Base-by-base conservation (phyloP, 2,329 filamentous ascomycete genomes). In the Claviceps pazoutovae region DNA sequence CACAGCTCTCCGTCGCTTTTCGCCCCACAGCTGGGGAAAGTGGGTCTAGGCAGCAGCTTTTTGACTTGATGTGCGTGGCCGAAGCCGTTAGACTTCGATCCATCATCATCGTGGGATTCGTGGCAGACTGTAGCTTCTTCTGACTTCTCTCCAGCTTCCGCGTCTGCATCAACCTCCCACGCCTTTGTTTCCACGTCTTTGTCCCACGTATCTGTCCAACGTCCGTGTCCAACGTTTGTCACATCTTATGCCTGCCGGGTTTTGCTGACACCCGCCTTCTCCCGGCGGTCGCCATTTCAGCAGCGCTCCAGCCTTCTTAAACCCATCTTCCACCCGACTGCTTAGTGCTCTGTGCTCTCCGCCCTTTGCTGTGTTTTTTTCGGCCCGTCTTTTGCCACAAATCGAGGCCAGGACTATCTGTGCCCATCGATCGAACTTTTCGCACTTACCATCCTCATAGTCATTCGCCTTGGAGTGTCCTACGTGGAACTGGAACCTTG, bases 31-130 rank as follows among this genome's bases (percentile, higher is more conserved):
- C 50, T 54, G 43, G 19, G 55, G 17, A 3, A 37, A 23, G 44
- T 34, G 43, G 19, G 8, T 56, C 53, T 47, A 59, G 58, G 58
- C 58, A 60, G 58, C 58, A 58, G 55, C 56, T 53, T 45, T 41
- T 17, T n/a, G n/a, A 17, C 16, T 41, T 34, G 30, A 34, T 3
- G 30, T 34, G 30, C 30, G 30, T 34, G 30, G 30, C 30, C 30
- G 9, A n/a, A n/a, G 16, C 14, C 5, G 38, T 41, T 26, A 4
- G 21, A 16, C 21, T 44, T 26, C 11, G 19, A 13, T 16, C 19
- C 41, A 21, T 21, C 4, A 43, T 21, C 41, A 21, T 9, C 41
- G 19, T 23, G 19, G 17, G 2, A 17, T 17, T 42, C 30, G 39
- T 9, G n/a, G 3, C n/a, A 6, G 39, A 42, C n/a, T 21, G 7